Evolutionary conservation across 345 rosid species (phyloP), one percentile per base, ranked within the genome.

Genomic region (Clausena lansium): DNA sequence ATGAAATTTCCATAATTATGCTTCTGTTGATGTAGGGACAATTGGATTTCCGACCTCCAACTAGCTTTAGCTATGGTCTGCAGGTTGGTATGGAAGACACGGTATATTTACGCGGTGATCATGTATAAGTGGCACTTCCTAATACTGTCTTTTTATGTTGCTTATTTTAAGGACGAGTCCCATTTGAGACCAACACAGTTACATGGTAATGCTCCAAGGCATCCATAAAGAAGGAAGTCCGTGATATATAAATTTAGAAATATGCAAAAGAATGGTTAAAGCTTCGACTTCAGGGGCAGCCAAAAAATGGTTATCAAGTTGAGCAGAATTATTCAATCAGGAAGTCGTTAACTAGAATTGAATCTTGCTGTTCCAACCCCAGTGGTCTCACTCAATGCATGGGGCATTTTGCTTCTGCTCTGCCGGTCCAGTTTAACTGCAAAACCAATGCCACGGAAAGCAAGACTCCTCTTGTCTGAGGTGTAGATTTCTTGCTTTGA

Each of bases 41-140:
- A 67, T 70, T 83, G 66, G 91, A 88, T 82, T 88, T 83, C 73
- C 88, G 91, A 73, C 76, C 83, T 78, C 85, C 87, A 19, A 57
- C 80, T 24, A 58, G 74, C 80, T 88, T 81, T 80, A 72, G 81
- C 79, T 87, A 84, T 76, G 74, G 80, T 76, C 79, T 86, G 81
- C 89, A 82, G 89, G 91, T 88, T 80, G 64, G 75, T 35, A 54
- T 72, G 24, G 11, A n/a, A 65, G 57, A 78, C 35, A 38, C 20
- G 65, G 41, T 47, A 17, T 52, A 24, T 38, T 30, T 28, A 27
- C 28, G 4, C 47, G 67, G 65, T 5, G 20, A 52, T 67, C 27
- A 28, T 19, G 5, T 76, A 17, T 25, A 76, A 35, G 24, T 25
- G 39, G 5, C 27, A 9, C 54, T 54, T 65, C 8, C 17, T 36